These are phyloP conservation scores for Infundibulicybe gibba DNA, from an alignment of 768 basidiomycete genomes.

Conservation along the genomic window DNA sequence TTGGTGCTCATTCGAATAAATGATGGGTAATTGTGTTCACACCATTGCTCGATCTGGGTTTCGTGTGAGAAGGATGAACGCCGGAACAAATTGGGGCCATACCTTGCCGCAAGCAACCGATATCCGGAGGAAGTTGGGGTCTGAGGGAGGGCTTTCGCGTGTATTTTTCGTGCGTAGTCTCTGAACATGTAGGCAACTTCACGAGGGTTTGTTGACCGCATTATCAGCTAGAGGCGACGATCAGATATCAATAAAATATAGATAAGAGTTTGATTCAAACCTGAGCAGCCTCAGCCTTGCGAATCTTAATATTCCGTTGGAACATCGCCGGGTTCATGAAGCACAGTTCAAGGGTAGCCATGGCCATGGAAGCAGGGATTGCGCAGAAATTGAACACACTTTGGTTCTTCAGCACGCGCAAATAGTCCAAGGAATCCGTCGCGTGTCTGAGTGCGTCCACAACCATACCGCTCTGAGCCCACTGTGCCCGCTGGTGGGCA, in stretches of 20 bases:
- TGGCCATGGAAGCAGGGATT: slow-evolving; percentile 92
- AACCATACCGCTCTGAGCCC: slow-evolving; percentile 86
- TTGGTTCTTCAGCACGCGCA: slow-evolving; percentile 83
- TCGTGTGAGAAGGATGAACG: slow-evolving; percentile 6
- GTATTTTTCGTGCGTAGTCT: slow-evolving; percentile 77
- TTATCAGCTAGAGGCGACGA: slow-evolving; percentile 76
- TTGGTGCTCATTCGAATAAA: slow-evolving; percentile 54
- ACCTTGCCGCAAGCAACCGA: slow-evolving; percentile 85
- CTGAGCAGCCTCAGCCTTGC: slow-evolving; percentile 83
- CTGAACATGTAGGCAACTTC: slow-evolving; percentile 90
- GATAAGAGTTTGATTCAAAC: slow-evolving; percentile 18
- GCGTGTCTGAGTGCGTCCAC: slow-evolving; percentile 84
- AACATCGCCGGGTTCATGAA: slow-evolving; percentile 93
- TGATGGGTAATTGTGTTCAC: slow-evolving; percentile 89
- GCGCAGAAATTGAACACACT: slow-evolving; percentile 95
- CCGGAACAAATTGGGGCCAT: slow-evolving; percentile 13
- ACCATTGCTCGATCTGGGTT: slow-evolving; percentile 87
- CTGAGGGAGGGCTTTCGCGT: slow-evolving; percentile 72
- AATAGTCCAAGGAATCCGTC: slow-evolving; percentile 85
- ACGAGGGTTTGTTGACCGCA: slow-evolving; percentile 86
- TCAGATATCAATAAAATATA: too few relatives aligned
- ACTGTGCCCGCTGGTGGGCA: slow-evolving; percentile 63
- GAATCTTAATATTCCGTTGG: slow-evolving; percentile 88
- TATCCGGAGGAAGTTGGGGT: slow-evolving; percentile 84
- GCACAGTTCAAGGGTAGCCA: slow-evolving; percentile 88